Evolutionary conservation across 2,329 filamentous ascomycete species (phyloP), one percentile per base, ranked within the genome.

Genomic region (Triangularia verruculosa): DNA sequence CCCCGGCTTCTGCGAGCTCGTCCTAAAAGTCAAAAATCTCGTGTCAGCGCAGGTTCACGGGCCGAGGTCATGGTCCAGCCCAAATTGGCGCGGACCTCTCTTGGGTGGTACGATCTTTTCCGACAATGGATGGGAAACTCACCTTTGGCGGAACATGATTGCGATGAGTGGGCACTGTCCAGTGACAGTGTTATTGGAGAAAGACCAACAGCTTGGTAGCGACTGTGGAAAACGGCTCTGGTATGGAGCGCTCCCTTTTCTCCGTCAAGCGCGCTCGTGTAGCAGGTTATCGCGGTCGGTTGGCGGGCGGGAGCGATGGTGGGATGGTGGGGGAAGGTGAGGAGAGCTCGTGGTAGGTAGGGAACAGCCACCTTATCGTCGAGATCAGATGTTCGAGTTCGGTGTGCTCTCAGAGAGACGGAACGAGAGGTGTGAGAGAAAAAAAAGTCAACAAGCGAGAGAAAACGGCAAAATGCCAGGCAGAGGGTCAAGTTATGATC

Each of bases 1-100:
- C 75, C 87, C 88, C 62, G 93, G 93, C 80, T 96, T 96, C 77
- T 93, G 91, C 62, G 90, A 88, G 76, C 86, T 92, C 73, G 86
- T 91, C 78, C 89, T 91, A 70, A 57, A 68, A 60, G 61, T 20
- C 2, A 17, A 54, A 27, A 15, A n/a, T 25, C 51, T 54, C 24
- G 17, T n/a, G 61, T 59, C 25, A 59, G 47, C 43, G 20, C 2
- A 24, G 9, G 22, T 27, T 54, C 53, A 56, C 30, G 22, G 34
- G 32, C n/a, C 17, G 57, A 20, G 54, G 43, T 13, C 17, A 34
- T 34, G 20, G 20, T 17, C 43, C 28, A 43, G 59, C 25, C 32
- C n/a, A 15, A 43, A 20, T 56, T 27, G 3, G 39, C 39, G 39
- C 39, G 17, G n/a, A 34, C 15, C 20, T 28, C 30, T 17, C 43